Base-by-base conservation (phyloP, 441 rosid genomes). In the California macrophylla region DNA sequence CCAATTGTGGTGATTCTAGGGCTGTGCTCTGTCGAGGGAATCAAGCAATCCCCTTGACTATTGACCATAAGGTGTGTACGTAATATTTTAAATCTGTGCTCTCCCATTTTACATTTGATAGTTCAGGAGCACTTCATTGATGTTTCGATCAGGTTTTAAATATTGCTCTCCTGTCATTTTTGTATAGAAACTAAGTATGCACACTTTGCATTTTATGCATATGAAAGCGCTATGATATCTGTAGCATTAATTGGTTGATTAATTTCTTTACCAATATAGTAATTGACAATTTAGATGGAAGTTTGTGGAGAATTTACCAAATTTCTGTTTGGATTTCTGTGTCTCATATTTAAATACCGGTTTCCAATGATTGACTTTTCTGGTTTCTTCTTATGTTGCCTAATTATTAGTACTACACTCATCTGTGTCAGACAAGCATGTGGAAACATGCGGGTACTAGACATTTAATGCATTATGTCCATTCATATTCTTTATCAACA, bases 1-100 rank as follows among this genome's bases (percentile, higher is more conserved):
- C 75, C 26, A 75, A 75, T 60, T 75, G 78, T 29, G 75, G 78
- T 24, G 75, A 75, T 64, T 75, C 78, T 1, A 75, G 75, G 47
- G 78, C 78, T 9, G 78, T 75, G 32, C 64, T 75, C 54, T 62
- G 72, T 56, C 74, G 78, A 13, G 78, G 75, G 20, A 71, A 67
- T 47, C 74, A 75, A 47, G 45, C 78, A 21, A 47, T 75, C 40
- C 71, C 78, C 21, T 40, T 75, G 42, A 71, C 74, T 15, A 61
- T 75, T 16, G 78, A 75, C 69, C 78, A 75, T 70, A 75, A 66
- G 30, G 78, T 75, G 62, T 61, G 73, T 30, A 52, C 9, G 15
- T 16, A n/a, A n/a, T 15, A 47, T 47, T 15, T 47, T 16, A 13
- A 40, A 47, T 7, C 21, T 47, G 56, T 47, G 13, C 10, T 40